Base-by-base conservation (phyloP, 2,329 filamentous ascomycete species). In the Penicillium sp. region DNA sequence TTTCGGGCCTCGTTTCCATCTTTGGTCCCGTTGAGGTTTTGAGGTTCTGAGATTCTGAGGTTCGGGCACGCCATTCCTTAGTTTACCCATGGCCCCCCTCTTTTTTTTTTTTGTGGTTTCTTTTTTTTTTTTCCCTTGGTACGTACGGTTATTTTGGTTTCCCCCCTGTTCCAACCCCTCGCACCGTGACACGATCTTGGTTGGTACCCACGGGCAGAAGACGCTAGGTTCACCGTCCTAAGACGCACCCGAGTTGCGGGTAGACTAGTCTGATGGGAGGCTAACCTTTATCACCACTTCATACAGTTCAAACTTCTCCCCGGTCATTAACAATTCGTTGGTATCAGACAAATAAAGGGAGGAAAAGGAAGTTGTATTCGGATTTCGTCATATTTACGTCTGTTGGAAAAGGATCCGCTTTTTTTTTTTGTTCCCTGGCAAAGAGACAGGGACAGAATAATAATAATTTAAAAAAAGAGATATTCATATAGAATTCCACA, bases 191-290 rank as follows among this genome's bases (percentile, higher is more conserved):
- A 61, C 65, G 65, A 71, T 69, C 67, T 69, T 69, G 62, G 64
- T 62, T 65, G 54, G 65, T 70, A 63, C 61, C 66, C 68, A 71
- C 67, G 68, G 62, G 58, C 62, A 50, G 33, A 11, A 63, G 53
- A 68, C 69, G 69, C 70, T 72, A 71, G 69, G 69, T 71, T 72
- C 69, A 71, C 67, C 55, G 65, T 65, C 64, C 55, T 67, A 60
- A 65, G 67, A 50, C 35, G 48, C 48, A 33, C 65, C 67, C 65
- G 64, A 65, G 61, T 66, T 63, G 67, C 71, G 71, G 71, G 68
- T 72, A 73, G 69, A 71, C 71, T 71, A 73, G 62, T 61, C 58
- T 51, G 63, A 58, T 58, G 53, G 52, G 63, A 64, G 60, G 56
- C 61, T 63, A 63, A 58, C 55, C 58, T 55, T 55, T 62, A 60